Base-by-base conservation (phyloP, 257 asterid genomes). In the Solanum corneliomulleri region DNA sequence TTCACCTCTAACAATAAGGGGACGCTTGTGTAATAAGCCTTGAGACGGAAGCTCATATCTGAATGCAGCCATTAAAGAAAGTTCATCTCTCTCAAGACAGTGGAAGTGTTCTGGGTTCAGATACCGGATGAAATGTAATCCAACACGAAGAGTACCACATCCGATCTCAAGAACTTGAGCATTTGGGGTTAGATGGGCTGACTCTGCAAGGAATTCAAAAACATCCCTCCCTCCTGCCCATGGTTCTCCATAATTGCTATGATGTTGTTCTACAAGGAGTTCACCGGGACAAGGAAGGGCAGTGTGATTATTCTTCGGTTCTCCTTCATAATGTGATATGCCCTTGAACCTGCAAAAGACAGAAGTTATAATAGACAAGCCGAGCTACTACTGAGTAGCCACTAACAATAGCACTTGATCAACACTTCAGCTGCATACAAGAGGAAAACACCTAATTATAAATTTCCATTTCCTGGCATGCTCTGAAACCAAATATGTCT, bases 181-280 rank as follows among this genome's bases (percentile, higher is more conserved):
- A 85, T 89, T 84, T 5, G 97, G 94, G 4, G 87, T 89, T 77
- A 97, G 88, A 52, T 87, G 90, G 85, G 92, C 89, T 3, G 95
- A 89, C 86, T 91, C 95, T 3, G 98, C 99, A 42, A 97, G 94
- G 89, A 94, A 97, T 68, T 95, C 98, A 69, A 94, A 97, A 15
- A 93, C 98, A 82, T 97, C 99, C 69, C 98, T 92, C 71, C 99
- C 99, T 60, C 99, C 99, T 3, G 99, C 98, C 98, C 99, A 97
- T 27, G 99, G 99, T 91, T 97, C 99, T 60, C 99, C 99, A 39
- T 97, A 97, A 88, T 95, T 92, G 94, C 99, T 97, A 90, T 95
- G 98, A 88, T 97, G 99, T 86, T 94, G 93, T 90, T 97, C 99
- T 4, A 97, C 98, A 9, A 95, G 98, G 68, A 97, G 93, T 87